Evolutionary conservation across 139 green algal species (phyloP), one percentile per base, ranked within the genome.

Genomic region (Axilococcus clingmanii): DNA sequence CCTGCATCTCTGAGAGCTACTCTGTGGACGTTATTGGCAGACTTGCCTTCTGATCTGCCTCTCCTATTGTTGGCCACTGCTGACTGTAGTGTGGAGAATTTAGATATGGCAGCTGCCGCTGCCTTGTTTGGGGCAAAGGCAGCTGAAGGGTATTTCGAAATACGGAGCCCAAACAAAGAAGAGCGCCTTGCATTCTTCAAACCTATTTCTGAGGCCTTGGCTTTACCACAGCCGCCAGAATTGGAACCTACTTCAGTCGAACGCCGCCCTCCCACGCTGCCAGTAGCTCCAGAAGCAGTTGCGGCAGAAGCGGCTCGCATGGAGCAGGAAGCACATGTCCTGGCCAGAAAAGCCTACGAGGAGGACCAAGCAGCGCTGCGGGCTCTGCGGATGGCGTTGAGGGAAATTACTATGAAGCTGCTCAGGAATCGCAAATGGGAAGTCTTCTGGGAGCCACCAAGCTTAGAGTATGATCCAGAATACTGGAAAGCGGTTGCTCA

Each of bases 1-100:
- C 65, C 75, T 34, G 47, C 66, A 16, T 69, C 69, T 14, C 62
- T 95, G 52, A 70, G 87, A 7, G 75, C 80, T 24, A 77, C 76
- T 30, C 68, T 96, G 47, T 64, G 58, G 42, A 84, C 82, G 60
- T 68, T 95, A 49, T 69, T 96, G 46, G 63, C 67, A 7, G 88
- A 96, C 59, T 65, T 96, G 20, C 83, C 85, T 7, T 40, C 76
- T 2, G 71, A 79, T 40, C 60, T 84, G 43, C 85, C 87, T n/a
- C 55, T 96, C 48, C 72, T 95, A 62, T 79, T 96, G 44, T 66
- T 96, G 29, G 80, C 78, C 17, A 89, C 77, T 16, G 74, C 82
- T 4, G 83, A 94, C 28, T 7, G 4, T 1, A 29, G 11, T 6
- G 4, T 32, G 12, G 45, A 40, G 17, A 68, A 80, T 25, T 51